Percentiles rank a stretch among this genome's conserved stretches.
phyloP scores from a whole-genome alignment of 495 filamentous ascomycete genomes.

The Aspergillus diversus region DNA sequence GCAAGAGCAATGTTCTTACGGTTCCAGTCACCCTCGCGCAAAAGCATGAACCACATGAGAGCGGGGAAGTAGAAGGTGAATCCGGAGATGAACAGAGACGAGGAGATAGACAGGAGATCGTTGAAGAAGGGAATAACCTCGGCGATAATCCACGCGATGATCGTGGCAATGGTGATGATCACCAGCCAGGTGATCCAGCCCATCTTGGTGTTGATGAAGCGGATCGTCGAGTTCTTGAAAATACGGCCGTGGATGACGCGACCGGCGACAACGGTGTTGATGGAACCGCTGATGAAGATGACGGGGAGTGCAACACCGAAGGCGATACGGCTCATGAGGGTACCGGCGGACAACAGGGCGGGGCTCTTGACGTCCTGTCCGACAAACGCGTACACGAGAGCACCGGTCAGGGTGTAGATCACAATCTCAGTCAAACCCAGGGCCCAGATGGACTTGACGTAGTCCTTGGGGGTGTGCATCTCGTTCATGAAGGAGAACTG shows the following conservation, averaged over 20 bases:
- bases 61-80: conserved; percentile 70
- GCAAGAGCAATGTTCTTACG: conserved; percentile 36
- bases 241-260: conserved; percentile 64
- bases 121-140: conserved; percentile 71
- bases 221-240: conserved; percentile 55
- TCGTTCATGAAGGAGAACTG: conserved; percentile 76
- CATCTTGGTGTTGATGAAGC: conserved; percentile 61
- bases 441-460: conserved; percentile 61
- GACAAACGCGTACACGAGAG: conserved; percentile 69
- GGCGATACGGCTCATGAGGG: conserved; percentile 63
- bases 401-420: conserved; percentile 68
- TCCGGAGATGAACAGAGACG: conserved; percentile 64
- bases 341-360: conserved; percentile 64
- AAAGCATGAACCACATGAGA: conserved; percentile 65
- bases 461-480: conserved; percentile 69
- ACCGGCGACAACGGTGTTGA: conserved; percentile 60
- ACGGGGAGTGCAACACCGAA: conserved; percentile 75
- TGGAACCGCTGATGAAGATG: conserved; percentile 67
- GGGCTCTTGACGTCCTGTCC: conserved; percentile 67
- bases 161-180: conserved; percentile 55
- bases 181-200: conserved; percentile 62
- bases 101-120: conserved; percentile 60
- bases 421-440: conserved; percentile 62
- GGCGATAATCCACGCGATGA: conserved; percentile 66
- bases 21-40: conserved; percentile 45